Evolutionary conservation across 176 grass and related monocot species (phyloP), one percentile per base, ranked within the genome.

Genomic region (Oryza glumipatula): DNA sequence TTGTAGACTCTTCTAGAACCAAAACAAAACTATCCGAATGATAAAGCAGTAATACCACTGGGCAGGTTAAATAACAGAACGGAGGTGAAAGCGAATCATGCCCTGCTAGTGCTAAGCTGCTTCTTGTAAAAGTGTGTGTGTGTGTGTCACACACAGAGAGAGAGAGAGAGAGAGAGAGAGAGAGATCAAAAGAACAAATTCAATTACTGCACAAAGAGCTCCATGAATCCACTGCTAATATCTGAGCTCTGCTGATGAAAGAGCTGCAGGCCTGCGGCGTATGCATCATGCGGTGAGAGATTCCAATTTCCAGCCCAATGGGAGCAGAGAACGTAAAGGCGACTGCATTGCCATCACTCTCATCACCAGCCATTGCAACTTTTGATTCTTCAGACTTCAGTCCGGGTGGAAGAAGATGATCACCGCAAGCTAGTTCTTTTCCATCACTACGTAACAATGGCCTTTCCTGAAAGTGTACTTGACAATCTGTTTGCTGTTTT

Each of bases 281-380:
- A n/a, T 58, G 54, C n/a, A 63, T 63, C 58, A 63, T 63, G 19
- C 58, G 9, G 58, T 3, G 58, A 63, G 21, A 63, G 58, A 23
- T 63, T 63, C 58, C 41, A 43, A 43, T 9, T 43, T 43, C 43
- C 58, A 23, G 9, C 58, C 58, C 58, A 63, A 63, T 63, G 58
- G 21, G n/a, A 23, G 58, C 58, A 63, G 58, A 63, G 58, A 63
- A 63, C 58, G 58, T 63, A 63, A 63, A 63, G 58, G 58, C 58
- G 4, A 63, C 58, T 63, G 58, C 58, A 23, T 63, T 9, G 58
- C 58, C 58, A 61, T 61, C 58, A 22, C 58, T 61, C 58, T 26
- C 58, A 63, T 63, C n/a, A 58, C 39, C 39, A 41, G 54, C 19
- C 17, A 23, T 23, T 63, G 7, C 21, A 7, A 23, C 58, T 63